Evolutionary conservation across 2,329 filamentous ascomycete genomes (phyloP).

Genomic region (Fusarium brachygibbosum): DNA sequence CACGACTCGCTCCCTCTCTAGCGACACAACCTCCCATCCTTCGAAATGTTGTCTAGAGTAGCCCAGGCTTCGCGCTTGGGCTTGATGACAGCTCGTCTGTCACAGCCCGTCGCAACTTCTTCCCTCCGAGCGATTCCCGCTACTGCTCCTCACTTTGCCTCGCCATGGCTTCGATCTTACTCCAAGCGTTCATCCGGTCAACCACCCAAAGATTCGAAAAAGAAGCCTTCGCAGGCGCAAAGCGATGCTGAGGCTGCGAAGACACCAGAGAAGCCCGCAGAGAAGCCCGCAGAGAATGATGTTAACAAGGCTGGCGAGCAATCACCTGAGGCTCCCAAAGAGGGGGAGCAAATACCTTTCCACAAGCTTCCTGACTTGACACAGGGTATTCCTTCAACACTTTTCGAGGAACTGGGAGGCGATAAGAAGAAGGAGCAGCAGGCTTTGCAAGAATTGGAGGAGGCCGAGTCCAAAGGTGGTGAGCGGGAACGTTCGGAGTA

Average conservation of each 20-base stretch:
- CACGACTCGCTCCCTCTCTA: constrained; percentile 4
- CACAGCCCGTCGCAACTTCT: constrained; percentile 46
- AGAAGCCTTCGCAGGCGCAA: constrained; percentile 40
- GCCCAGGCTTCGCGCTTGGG: constrained; percentile 53
- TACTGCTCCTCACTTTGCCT: constrained; percentile 34
- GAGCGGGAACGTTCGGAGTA: constrained; percentile 74
- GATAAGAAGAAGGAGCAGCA: constrained; percentile 53
- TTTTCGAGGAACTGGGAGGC: constrained; percentile 78
- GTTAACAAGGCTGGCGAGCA: constrained; percentile 43
- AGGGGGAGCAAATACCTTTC: constrained; percentile 63
- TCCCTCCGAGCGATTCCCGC: constrained; percentile 47
- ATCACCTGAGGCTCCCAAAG: constrained; percentile 50
- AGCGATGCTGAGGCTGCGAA: constrained; percentile 35
- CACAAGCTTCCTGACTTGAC: constrained; percentile 89
- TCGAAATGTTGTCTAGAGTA: constrained; percentile 59
- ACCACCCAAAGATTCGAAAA: constrained; percentile 23
- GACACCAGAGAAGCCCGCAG: constrained; percentile 30
- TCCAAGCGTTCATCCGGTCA: constrained; percentile 40
- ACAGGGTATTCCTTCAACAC: constrained; percentile 93
- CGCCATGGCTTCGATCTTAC: constrained; percentile 52
- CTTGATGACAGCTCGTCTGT: constrained; percentile 50
- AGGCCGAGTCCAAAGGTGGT: constrained; percentile 52
- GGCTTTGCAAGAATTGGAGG: constrained; percentile 55
- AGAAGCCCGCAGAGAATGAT: constrained; percentile 38
- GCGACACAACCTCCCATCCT: constrained; percentile 9